Percentiles rank a stretch among this genome's conserved stretches.
These are phyloP conservation scores for Scheffersomyces coipomensis DNA, from an alignment of 805 yeast genomes.

Conservation along the genomic window DNA sequence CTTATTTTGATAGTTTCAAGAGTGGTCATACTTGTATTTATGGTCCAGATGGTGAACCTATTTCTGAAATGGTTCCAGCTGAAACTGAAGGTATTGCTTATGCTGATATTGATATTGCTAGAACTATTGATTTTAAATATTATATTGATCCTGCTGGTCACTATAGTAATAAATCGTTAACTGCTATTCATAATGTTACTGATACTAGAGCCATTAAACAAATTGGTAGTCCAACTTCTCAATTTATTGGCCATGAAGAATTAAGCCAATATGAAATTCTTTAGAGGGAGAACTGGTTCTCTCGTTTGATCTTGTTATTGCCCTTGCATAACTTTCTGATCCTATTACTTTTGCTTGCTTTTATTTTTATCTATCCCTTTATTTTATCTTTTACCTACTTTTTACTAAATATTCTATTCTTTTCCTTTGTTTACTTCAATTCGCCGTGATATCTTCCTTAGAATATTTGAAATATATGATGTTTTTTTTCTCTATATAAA, in stretches of 20 bases:
- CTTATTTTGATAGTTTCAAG: not conserved
- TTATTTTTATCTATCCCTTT: too few species aligned
- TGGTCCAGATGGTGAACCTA: constrained; percentile 1
- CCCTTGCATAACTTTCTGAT: too few species aligned
- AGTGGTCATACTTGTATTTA: constrained; percentile 1
- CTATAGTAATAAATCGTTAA: not conserved
- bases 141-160: constrained; percentile 1
- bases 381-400: too few species aligned
- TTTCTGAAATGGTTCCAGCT: constrained; percentile 1
- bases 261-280: not conserved
- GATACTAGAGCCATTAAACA: not conserved
- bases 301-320: too few species aligned
- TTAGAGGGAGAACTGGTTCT: not conserved
- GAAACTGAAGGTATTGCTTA: not conserved
- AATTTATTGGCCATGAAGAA: not conserved
- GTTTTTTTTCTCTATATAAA: too few species aligned
- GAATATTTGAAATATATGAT: too few species aligned
- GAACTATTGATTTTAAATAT: not conserved
- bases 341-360: too few species aligned
- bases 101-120: not conserved
- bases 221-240: not conserved
- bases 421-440: too few species aligned
- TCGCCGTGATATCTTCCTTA: too few species aligned
- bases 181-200: not conserved
- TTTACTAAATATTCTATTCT: too few species aligned